Evolutionary conservation across 805 yeast genomes (phyloP).

Genomic region (Suhomyces sp.): DNA sequence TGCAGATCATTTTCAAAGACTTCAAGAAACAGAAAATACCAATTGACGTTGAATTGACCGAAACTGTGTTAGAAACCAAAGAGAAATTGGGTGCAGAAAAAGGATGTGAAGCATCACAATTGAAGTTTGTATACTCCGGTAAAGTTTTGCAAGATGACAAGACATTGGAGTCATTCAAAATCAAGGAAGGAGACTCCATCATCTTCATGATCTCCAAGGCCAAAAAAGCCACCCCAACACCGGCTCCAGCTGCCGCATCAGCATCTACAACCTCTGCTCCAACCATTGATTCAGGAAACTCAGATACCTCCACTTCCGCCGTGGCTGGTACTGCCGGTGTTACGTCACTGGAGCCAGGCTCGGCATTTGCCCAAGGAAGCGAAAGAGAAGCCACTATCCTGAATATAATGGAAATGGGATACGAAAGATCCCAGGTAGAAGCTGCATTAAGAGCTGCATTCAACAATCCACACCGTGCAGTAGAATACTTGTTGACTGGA

Average conservation of each 20-base stretch:
- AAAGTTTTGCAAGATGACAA: conserved; percentile 86
- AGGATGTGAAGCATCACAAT: conserved; percentile 66
- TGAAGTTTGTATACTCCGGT: conserved; percentile 90
- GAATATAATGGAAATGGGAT: conserved; percentile 95
- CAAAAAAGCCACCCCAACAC: conserved; percentile 28
- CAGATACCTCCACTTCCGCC: conserved; percentile 24
- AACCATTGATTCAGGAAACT: conserved; percentile 11
- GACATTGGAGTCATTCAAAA: conserved; percentile 65
- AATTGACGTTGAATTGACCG: conserved; percentile 68
- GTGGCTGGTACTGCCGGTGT: conserved; percentile 14
- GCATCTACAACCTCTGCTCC: conserved; percentile 17
- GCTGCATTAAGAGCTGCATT: conserved; percentile 91
- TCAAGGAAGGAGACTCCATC: conserved; percentile 83
- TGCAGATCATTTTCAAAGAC: conserved; percentile 85
- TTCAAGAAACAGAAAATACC: conserved; percentile 88
- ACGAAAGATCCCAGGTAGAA: conserved; percentile 82
- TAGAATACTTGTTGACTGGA: conserved; percentile 88
- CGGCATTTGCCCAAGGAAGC: conserved; percentile 73
- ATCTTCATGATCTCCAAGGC: conserved; percentile 80
- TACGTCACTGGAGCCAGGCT: conserved; percentile 27
- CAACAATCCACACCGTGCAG: conserved; percentile 97
- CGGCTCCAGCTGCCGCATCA: conserved; percentile 20
- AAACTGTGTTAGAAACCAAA: conserved; percentile 69
- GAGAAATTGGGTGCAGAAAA: conserved; percentile 67
- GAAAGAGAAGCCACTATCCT: conserved; percentile 76